Evolutionary conservation across 148 eudicot genomes (phyloP).

Genomic region (Bassia scoparia): DNA sequence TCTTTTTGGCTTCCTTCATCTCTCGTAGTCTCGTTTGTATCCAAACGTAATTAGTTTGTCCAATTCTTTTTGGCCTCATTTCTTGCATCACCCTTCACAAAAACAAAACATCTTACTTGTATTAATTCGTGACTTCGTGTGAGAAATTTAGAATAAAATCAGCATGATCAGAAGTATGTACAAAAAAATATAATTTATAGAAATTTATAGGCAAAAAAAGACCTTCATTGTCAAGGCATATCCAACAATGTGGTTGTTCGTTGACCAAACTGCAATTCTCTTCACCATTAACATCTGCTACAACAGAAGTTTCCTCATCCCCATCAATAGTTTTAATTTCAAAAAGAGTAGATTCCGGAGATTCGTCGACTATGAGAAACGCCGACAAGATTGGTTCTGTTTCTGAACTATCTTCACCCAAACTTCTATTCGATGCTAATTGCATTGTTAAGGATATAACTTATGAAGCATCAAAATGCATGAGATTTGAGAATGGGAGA

Average conservation of each 20-base stretch:
- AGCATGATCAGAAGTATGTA: neutral
- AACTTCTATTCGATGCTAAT: conserved; percentile 56
- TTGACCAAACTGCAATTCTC: conserved; percentile 55
- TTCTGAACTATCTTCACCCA: conserved; percentile 61
- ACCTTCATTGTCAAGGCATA: conserved; percentile 92
- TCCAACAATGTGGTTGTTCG: conserved; percentile 82
- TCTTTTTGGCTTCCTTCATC: too few relatives aligned
- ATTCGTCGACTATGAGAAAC: conserved; percentile 37
- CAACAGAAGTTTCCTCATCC: conserved; percentile 38
- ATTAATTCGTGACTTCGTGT: too few relatives aligned
- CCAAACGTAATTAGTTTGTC: too few relatives aligned
- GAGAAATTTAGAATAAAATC: too few relatives aligned
- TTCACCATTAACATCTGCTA: conserved; percentile 37
- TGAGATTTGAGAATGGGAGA: too few relatives aligned
- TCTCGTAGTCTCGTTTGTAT: too few relatives aligned
- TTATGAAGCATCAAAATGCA: too few relatives aligned
- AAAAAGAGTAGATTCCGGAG: conserved; percentile 48
- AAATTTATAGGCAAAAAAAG: conserved; percentile 13
- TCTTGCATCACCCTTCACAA: too few relatives aligned
- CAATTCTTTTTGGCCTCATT: too few relatives aligned
- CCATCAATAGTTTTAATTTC: conserved; percentile 66
- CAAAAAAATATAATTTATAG: neutral
- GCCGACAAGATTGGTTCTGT: conserved; percentile 77
- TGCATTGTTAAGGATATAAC: conserved; percentile 57
- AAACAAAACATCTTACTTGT: too few relatives aligned